Conservation (phyloP, 345 rosid species). For the Populus tremula region DNA sequence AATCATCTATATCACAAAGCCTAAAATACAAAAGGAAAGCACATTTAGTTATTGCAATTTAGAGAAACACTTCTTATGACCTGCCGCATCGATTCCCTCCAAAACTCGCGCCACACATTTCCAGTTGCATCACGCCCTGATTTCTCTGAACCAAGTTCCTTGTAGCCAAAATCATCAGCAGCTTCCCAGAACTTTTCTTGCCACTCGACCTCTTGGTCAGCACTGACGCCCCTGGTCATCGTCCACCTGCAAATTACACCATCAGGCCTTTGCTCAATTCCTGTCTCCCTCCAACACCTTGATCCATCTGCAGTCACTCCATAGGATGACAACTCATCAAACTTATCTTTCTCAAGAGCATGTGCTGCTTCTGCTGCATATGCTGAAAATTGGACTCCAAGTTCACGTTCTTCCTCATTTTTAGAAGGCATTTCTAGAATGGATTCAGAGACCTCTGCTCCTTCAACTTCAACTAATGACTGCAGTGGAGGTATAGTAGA, state of each 20-base stretch:
- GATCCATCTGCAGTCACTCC: constrained; percentile 62
- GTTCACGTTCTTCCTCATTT: constrained; percentile 43
- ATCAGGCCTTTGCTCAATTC: constrained; percentile 66
- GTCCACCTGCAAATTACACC: constrained; percentile 94
- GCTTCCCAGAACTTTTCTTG: constrained; percentile 99
- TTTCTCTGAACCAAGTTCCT: constrained; percentile 97
- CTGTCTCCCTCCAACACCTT: constrained; percentile 91
- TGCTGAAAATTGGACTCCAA: constrained; percentile 45
- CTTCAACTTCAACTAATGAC: constrained; percentile 54
- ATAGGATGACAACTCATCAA: constrained; percentile 36
- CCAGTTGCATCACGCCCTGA: constrained; percentile 83
- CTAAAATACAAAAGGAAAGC: not conserved
- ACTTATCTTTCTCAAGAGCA: constrained; percentile 47
- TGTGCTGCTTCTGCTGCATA: constrained; percentile 79
- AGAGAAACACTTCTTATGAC: constrained; percentile 34
- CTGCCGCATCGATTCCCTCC: constrained; percentile 92
- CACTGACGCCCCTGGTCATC: constrained; percentile 77
- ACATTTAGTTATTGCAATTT: not conserved
- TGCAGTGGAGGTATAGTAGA: constrained; percentile 68
- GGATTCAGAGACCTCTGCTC: constrained; percentile 29
- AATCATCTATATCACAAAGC: not conserved
- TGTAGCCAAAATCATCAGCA: constrained; percentile 77
- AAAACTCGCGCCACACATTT: constrained; percentile 82
- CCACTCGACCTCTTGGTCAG: constrained; percentile 77
- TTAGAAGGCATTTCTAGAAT: constrained; percentile 29